Percentiles rank a stretch among this genome's conserved stretches.
phyloP scores from a whole-genome alignment of 108 stramenopile species.

The Fistulifera pelliculosa region DNA sequence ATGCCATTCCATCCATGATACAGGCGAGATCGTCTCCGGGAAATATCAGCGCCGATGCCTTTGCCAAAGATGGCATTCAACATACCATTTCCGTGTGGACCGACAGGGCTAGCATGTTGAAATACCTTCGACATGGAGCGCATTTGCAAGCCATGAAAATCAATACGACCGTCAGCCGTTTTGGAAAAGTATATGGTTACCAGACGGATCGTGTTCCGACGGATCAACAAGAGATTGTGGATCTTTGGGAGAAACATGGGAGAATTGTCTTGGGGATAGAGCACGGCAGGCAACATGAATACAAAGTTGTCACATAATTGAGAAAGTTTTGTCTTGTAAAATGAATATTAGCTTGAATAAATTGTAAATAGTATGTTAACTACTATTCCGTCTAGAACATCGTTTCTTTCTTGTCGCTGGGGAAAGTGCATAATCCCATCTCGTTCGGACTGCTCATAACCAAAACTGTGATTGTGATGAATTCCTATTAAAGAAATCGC shows the following conservation, averaged over 20 bases:
- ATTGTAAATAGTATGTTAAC: no score
- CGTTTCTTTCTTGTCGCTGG: no score
- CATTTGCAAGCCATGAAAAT: conserved; percentile 34
- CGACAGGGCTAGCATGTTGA: conserved; percentile 8
- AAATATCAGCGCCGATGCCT: conserved; percentile 6
- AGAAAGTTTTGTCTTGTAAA: no score
- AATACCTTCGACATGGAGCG: conserved; percentile 8
- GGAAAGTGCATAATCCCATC: no score
- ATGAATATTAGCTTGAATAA: no score
- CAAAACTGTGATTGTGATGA: no score
- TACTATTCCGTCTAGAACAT: no score
- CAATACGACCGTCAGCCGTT: conserved; percentile 15
- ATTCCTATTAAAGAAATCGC: no score
- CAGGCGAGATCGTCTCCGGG: conserved; percentile 14
- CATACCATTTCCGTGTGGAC: conserved; percentile 19
- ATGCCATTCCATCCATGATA: conserved; percentile 10
- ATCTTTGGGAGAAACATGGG: conserved; percentile 12
- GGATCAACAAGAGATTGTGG: conserved; percentile 12
- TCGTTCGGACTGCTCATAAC: no score
- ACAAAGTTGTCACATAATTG: no score
- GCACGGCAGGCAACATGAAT: no score
- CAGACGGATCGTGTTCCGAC: conserved; percentile 14
- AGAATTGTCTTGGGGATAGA: not conserved
- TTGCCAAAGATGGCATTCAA: conserved; percentile 8
- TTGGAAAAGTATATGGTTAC: conserved; percentile 16